These are phyloP conservation scores for Plasmodium cynomolgi DNA, from an alignment of 169 alveolate genomes.

Conservation along the genomic window DNA sequence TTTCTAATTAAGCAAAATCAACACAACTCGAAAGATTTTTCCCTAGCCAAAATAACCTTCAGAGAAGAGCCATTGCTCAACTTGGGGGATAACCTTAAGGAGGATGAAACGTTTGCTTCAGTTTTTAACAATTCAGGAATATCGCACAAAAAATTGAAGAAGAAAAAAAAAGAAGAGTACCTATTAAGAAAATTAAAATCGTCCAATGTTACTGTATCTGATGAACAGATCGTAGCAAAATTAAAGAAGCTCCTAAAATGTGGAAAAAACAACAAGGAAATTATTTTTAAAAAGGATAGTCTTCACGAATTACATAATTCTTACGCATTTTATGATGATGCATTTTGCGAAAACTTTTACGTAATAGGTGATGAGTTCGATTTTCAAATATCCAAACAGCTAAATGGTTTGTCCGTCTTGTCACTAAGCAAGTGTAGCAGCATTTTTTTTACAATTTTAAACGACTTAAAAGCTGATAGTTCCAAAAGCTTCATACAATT, in stretches of 20 bases:
- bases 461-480: conserved; percentile 16
- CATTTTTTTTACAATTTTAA: conserved; percentile 29
- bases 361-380: conserved; percentile 10
- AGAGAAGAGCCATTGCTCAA: conserved; percentile 45
- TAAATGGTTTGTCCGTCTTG: conserved; percentile 37
- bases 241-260: conserved; percentile 30
- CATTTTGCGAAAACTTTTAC: conserved; percentile 5
- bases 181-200: conserved; percentile 18
- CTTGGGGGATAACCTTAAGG: conserved; percentile 23
- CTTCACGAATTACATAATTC: conserved; percentile 27
- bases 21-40: not conserved
- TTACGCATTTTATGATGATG: conserved; percentile 62
- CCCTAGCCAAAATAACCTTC: conserved; percentile 50
- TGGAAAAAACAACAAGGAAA: not conserved
- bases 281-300: conserved; percentile 7
- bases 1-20: conserved; percentile 40
- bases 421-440: conserved; percentile 38
- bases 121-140: conserved; percentile 48
- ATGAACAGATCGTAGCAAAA: conserved; percentile 39
- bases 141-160: conserved; percentile 17
- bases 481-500: conserved; percentile 21
- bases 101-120: conserved; percentile 22
- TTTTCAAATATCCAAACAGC: conserved; percentile 40
- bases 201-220: conserved; percentile 14
- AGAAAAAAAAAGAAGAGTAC: conserved; percentile 38